phyloP scores from a whole-genome alignment of 2,329 filamentous ascomycete genomes.

The Pseudopyricularia javanii region DNA sequence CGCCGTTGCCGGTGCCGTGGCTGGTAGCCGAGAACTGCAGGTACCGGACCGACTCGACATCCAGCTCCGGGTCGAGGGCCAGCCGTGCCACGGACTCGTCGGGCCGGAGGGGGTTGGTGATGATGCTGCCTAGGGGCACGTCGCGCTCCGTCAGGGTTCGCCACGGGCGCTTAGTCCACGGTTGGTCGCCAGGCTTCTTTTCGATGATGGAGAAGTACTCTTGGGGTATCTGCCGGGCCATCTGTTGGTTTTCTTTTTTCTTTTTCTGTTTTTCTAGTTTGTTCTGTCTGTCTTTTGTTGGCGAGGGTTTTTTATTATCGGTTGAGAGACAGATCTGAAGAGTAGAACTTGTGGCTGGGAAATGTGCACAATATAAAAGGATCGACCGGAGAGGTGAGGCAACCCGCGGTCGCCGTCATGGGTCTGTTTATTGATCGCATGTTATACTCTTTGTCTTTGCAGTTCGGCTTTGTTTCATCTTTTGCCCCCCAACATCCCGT shows the following conservation, averaged over 20 bases:
- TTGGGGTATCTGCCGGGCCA: not conserved
- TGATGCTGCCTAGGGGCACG: not conserved
- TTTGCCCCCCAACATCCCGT: no score
- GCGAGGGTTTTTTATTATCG: not conserved
- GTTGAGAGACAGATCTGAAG: not conserved
- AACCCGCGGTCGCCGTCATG: no score
- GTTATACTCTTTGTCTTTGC: no score
- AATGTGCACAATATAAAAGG: no score
- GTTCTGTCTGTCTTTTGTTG: no score
- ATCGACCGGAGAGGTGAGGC: no score
- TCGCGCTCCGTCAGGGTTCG: not conserved
- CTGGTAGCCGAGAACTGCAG: not conserved
- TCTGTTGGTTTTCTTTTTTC: not conserved
- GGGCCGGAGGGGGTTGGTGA: not conserved
- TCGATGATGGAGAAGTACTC: not conserved
- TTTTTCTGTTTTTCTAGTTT: not conserved
- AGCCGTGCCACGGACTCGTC: not conserved
- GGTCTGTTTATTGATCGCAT: no score
- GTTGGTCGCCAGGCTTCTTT: not conserved
- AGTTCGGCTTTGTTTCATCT: no score
- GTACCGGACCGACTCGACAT: not conserved
- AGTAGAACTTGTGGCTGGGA: no score
- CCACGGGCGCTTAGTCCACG: not conserved
- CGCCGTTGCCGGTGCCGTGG: not conserved
- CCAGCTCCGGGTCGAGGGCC: not conserved